Evolutionary conservation across 129 eudicot species (phyloP), one percentile per base, ranked within the genome.

Genomic region (Flaveria linearis): DNA sequence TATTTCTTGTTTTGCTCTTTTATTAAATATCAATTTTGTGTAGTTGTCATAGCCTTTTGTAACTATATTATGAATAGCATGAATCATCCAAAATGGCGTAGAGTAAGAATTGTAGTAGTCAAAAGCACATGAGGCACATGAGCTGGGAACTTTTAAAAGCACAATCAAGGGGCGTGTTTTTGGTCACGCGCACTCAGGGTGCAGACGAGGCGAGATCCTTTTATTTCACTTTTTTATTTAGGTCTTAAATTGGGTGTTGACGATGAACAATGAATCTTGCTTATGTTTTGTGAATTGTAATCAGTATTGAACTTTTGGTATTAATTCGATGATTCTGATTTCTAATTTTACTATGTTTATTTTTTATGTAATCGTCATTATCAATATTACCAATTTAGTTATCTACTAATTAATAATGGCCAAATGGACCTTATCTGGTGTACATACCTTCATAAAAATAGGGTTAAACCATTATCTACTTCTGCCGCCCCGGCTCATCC

Each of bases 391-490:
- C 58, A 25, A 14, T 45, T 70, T 70, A 70, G 3, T 70, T n/a
- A 14, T 51, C 43, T 22, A 49, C 74, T 70, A 52, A 14, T 47
- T 49, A 51, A 70, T 36, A 4, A 36, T 36, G 41, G 41, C 41
- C 6, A 49, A 47, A 63, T 64, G 69, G 41, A 46, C 69, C 10
- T 11, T 68, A 68, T 46, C 23, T n/a, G 20, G 11, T 4, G 28
- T 47, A 49, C 16, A 12, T 23, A 42, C 30, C 15, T 73, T 42
- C 41, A 56, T 73, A 39, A 56, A 56, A 47, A 52, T 73, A 60
- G 68, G 77, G 68, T 39, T 15, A 73, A 16, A 33, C 17, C 25
- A 71, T 72, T 72, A 1, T 53, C 45, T 72, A 72, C 22, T 10
- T 47, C 7, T 25, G 63, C 16, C 9, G 7, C 55, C 26, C 56